Evolutionary conservation across 768 basidiomycete genomes (phyloP), one percentile per base, ranked within the genome.

Genomic region (Auriscalpium orientale): DNA sequence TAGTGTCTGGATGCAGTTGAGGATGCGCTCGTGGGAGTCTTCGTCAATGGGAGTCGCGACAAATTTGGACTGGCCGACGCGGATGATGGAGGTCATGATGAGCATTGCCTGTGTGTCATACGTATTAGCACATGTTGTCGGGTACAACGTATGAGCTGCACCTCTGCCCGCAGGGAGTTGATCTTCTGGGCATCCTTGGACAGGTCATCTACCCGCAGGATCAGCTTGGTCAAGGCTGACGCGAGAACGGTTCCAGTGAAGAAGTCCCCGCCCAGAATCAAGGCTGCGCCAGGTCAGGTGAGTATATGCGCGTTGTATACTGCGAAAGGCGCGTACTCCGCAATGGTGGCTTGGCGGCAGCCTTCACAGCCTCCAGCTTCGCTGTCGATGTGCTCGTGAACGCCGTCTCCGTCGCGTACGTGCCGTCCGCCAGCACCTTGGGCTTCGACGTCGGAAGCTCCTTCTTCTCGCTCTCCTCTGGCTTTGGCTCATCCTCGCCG

Each of bases 61-160:
- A 62, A 95, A 95, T 67, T 95, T 95, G 53, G 93, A 95, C 72
- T 98, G 95, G 38, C 97, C 97, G 54, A 98, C 91, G 49, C 97
- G 92, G 67, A 98, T 90, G 67, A 94, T 79, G 9, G 94, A 97
- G 1, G 94, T 87, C 97, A 99, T 98, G 68, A 98, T 92, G 53
- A 99, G 79, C 91, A 99, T 98, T 6, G 91, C 85, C 88, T 91
- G 45, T 34, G 53, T 20, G 10, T 3, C 40, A 18, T 13, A 13
- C 7, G 28, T 7, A 37, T 49, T 16, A 57, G 54, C 45, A 46
- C 11, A 33, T 43, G 8, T 13, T 13, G 16, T 36, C 15, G 33
- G 8, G 33, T 6, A 33, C 16, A 1, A 55, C 15, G 52, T 20
- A 16, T 22, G 12, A 3, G 45, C 45, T 40, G 22, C 2, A 89